Percentiles rank a stretch among this genome's conserved stretches.
Conservation (phyloP, 352 stramenopile genomes). For the Phytophthora syringae region DNA sequence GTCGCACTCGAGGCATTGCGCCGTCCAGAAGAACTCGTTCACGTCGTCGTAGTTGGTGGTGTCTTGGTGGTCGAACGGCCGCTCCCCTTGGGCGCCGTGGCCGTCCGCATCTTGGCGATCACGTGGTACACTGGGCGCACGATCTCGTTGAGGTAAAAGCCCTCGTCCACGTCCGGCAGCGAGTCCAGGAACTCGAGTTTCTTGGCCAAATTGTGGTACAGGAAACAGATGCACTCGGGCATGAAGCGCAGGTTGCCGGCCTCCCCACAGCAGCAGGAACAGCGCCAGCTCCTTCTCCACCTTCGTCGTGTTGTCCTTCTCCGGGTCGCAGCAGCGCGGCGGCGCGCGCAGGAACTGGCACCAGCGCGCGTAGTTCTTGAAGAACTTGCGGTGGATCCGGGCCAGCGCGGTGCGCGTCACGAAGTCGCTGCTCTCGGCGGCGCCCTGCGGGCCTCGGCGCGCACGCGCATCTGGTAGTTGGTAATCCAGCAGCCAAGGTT, state of each 20-base stretch:
- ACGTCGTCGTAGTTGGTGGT: conserved; percentile 90
- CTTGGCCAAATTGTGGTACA: conserved; percentile 82
- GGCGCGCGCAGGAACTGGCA: conserved; percentile 92
- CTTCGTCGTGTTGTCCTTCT: conserved; percentile 41
- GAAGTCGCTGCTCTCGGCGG: conserved; percentile 44
- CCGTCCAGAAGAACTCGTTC: conserved; percentile 91
- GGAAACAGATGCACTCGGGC: conserved; percentile 90
- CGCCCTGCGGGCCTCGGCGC: conserved; percentile 43
- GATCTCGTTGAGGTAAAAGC: conserved; percentile 71
- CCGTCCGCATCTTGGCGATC: conserved; percentile 76
- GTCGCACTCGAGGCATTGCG: conserved; percentile 69
- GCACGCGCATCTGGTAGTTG: conserved; percentile 82
- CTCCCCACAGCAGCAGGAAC: conserved; percentile 85
- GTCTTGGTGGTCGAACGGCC: conserved; percentile 78
- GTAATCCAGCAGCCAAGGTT: conserved; percentile 86
- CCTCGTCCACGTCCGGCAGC: conserved; percentile 54
- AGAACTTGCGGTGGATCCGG: conserved; percentile 83
- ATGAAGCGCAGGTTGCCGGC: conserved; percentile 88
- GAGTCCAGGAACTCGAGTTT: conserved; percentile 70
- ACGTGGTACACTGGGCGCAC: conserved; percentile 83
- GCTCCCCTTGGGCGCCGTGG: conserved; percentile 44
- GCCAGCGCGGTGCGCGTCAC: conserved; percentile 59
- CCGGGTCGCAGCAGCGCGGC: conserved; percentile 72
- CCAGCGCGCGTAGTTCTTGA: conserved; percentile 94
- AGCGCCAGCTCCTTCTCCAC: conserved; percentile 83